Evolutionary conservation across 176 grass and related monocot species (phyloP), one percentile per base, ranked within the genome.

Genomic region (Avena sativa): DNA sequence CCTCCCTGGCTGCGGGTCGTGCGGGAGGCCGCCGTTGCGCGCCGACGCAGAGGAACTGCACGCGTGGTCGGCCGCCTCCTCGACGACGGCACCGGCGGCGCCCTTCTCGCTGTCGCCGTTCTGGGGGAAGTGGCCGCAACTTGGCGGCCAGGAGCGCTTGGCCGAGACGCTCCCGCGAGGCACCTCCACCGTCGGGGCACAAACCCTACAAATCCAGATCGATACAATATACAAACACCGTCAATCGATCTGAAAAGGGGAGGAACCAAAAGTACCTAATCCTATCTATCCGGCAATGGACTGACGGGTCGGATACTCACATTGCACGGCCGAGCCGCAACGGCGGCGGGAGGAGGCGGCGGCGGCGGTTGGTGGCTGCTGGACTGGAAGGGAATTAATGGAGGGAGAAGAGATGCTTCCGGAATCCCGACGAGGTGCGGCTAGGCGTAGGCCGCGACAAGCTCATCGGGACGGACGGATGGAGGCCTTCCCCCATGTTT

Each of bases 201-300:
- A 36, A 25, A 84, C 38, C 85, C 85, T 90, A 36, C 64, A 67
- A 83, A 84, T 87, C 74, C 28, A 74, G 34, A 87, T 83, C 84
- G 57, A 58, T 78, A 20, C 17, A 43, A 43, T 43, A 43, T 43
- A 43, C 6, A 28, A 82, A 15, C 36, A 12, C 8, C 34, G 20
- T 19, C 12, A 30, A 49, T n/a, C 50, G 4, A 40, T 19, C 30
- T 36, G 51, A 1, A 53, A 52, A 34, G 64, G 11, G 1, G 17
- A 51, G 12, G 4, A 14, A 14, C 15, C 30, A 12, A 13, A 13
- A 73, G 23, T 2, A 65, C 61, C 60, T 19, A 79, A 73, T 64
- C 79, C 55, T 90, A 43, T 9, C 55, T 90, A 43, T 9, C 9
- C 17, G 12, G 38, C 82, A 32, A 43, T 43, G 40, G 40, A 43